Base-by-base conservation (phyloP, 805 yeast genomes). In the Hanseniaspora lachancei region DNA sequence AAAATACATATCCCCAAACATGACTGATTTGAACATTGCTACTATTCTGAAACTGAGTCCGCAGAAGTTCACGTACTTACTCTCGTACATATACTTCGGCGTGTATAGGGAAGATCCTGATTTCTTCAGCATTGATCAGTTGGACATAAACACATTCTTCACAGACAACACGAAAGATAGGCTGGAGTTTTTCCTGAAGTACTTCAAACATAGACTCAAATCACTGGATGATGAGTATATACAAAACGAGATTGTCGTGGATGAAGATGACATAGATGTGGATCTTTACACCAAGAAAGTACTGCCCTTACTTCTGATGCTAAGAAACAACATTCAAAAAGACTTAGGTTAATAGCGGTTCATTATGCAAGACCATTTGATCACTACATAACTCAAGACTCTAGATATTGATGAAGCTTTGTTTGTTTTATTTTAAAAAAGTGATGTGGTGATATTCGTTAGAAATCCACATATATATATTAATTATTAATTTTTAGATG, bases 141-240 rank as follows among this genome's bases (percentile, higher is more conserved):
- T 44, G 29, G 39, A 52, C n/a, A 13, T 52, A 18, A 13, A 34
- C 16, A 20, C 13, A 5, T 32, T 46, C 20, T 20, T 9, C 39
- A 9, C 18, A 9, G 27, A 32, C 5, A 8, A 32, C 10, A 8
- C 29, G 16, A 46, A 20, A 32, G 32, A 3, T 2, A 27, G 27
- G 7, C 8, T 52, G 20, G 21, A 24, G 32, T 44, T 52, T 12
- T 21, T 52, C n/a, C 5, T 52, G 13, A 43, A 52, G 12, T 52
- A 52, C 23, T 52, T 52, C 40, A 52, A 43, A 27, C 43, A 20
- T 29, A 52, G 55, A 44, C 23, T 52, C 29, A n/a, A 24, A 13
- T 23, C 42, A 5, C 20, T 52, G 38, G 27, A 18, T 32, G 29
- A 36, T 6, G 49, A 43, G 39, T 36, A 52, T 18, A 23, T 12